Percentiles rank a stretch among this genome's conserved stretches.
Evolutionary conservation across 2,329 filamentous ascomycete species (phyloP).

Genomic region (Daldinia sp.): DNA sequence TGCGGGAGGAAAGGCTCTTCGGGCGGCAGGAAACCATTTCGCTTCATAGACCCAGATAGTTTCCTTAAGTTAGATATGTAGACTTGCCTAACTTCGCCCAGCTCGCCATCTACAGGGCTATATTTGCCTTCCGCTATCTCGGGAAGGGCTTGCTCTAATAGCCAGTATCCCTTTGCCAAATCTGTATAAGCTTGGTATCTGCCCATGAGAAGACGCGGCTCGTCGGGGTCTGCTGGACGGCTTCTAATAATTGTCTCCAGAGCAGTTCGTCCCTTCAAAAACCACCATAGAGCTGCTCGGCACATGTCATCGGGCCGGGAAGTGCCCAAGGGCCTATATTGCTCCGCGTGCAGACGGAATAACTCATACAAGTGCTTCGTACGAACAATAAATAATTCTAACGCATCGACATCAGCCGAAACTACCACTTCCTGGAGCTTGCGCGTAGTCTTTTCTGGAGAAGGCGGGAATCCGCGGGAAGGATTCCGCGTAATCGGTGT

Average conservation of each 20-base stretch:
- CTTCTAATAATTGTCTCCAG: slow-evolving; percentile 77
- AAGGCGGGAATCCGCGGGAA: slow-evolving; percentile 30
- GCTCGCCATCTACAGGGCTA: slow-evolving; percentile 54
- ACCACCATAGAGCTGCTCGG: slow-evolving; percentile 86
- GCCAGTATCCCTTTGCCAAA: slow-evolving; percentile 86
- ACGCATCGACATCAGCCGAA: slow-evolving; percentile 68
- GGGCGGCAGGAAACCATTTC: slow-evolving; percentile 80
- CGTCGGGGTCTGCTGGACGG: slow-evolving; percentile 62
- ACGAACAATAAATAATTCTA: slow-evolving; percentile 73
- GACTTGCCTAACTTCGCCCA: slow-evolving; percentile 62
- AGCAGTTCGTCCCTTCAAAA: slow-evolving; percentile 78
- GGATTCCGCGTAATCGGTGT: slow-evolving; percentile 43
- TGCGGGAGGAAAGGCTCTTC: slow-evolving; percentile 75
- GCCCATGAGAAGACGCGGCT: slow-evolving; percentile 62
- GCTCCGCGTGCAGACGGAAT: slow-evolving; percentile 80
- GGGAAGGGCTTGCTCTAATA: slow-evolving; percentile 65
- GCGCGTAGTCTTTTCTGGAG: slow-evolving; percentile 41
- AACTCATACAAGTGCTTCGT: slow-evolving; percentile 78
- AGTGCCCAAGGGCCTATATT: slow-evolving; percentile 69
- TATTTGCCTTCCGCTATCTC: slow-evolving; percentile 57
- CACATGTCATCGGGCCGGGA: slow-evolving; percentile 73
- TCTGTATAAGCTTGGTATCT: slow-evolving; percentile 84
- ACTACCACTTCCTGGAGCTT: slow-evolving; percentile 52
- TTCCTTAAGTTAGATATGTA: slow-evolving; percentile 74
- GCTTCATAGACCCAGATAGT: slow-evolving; percentile 81